These are phyloP conservation scores for Chionographis japonica DNA, from an alignment of 106 monocot species.

Conservation along the genomic window DNA sequence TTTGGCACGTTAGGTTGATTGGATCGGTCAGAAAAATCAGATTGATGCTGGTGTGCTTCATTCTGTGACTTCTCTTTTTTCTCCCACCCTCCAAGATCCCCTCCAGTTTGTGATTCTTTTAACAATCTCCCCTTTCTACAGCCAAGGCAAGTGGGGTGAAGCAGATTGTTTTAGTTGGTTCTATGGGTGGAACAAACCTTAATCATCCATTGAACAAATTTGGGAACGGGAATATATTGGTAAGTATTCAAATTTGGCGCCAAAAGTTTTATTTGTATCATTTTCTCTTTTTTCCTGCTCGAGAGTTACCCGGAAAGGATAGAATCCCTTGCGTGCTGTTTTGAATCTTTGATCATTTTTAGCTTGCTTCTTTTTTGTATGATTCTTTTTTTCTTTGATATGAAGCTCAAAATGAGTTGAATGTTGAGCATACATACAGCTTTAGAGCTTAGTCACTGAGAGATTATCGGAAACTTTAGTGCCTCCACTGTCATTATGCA, in stretches of 20 bases:
- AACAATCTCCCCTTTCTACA: conserved; percentile 18
- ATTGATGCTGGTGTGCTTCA: conserved; percentile 72
- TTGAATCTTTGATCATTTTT: too few species aligned
- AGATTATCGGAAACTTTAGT: too few species aligned
- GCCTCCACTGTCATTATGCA: too few species aligned
- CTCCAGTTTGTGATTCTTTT: conserved; percentile 5
- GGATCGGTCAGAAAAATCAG: conserved; percentile 98
- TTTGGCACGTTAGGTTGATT: conserved; percentile 65
- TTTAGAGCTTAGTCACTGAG: too few species aligned
- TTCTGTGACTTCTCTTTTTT: background rate
- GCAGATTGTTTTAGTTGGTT: conserved; percentile 92
- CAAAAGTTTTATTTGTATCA: too few species aligned
- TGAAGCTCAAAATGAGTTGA: too few species aligned
- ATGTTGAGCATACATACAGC: too few species aligned
- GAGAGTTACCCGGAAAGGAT: too few species aligned
- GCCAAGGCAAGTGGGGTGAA: conserved; percentile 82
- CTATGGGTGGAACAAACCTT: conserved; percentile 89
- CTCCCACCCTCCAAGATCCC: background rate
- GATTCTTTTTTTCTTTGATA: too few species aligned
- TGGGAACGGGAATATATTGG: conserved; percentile 96
- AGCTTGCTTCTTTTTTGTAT: too few species aligned
- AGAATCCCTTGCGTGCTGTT: too few species aligned
- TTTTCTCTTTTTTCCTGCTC: background rate
- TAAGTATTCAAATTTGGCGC: conserved; percentile 8
- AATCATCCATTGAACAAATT: conserved; percentile 88